phyloP scores from a whole-genome alignment of 495 filamentous ascomycete species.

The Penicillium cinerascens region DNA sequence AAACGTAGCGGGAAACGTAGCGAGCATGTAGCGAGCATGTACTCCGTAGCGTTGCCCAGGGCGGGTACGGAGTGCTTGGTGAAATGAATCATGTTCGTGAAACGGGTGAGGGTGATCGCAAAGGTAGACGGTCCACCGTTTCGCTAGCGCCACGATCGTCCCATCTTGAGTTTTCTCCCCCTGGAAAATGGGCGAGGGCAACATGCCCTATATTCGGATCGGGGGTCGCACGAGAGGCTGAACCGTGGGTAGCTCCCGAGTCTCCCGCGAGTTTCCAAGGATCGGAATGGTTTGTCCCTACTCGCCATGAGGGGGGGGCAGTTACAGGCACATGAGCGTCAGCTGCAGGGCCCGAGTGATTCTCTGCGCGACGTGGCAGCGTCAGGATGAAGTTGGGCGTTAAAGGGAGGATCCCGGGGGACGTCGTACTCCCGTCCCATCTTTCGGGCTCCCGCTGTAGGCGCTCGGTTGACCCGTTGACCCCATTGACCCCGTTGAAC shows the following conservation, averaged over 20 bases:
- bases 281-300: neutral
- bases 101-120: neutral
- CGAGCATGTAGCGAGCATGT: neutral
- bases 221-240: neutral
- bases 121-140: neutral
- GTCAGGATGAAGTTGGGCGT: neutral
- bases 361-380: slow-evolving; percentile 22
- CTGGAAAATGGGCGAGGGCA: neutral
- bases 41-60: no score
- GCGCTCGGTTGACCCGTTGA: slow-evolving; percentile 5
- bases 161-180: neutral
- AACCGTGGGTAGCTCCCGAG: slow-evolving; percentile 3
- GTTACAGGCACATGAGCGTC: slow-evolving; percentile 1
- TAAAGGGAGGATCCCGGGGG: neutral
- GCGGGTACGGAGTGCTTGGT: neutral
- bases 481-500: no score
- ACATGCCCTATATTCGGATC: neutral
- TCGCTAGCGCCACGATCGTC: slow-evolving; percentile 6
- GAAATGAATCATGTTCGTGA: neutral
- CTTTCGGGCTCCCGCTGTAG: slow-evolving; percentile 13
- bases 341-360: slow-evolving; percentile 22
- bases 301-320: neutral
- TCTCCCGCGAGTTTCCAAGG: neutral
- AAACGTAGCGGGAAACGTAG: neutral
- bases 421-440: neutral